Evolutionary conservation across 768 basidiomycete genomes (phyloP).

Genomic region (Boletus vinaceobasis): DNA sequence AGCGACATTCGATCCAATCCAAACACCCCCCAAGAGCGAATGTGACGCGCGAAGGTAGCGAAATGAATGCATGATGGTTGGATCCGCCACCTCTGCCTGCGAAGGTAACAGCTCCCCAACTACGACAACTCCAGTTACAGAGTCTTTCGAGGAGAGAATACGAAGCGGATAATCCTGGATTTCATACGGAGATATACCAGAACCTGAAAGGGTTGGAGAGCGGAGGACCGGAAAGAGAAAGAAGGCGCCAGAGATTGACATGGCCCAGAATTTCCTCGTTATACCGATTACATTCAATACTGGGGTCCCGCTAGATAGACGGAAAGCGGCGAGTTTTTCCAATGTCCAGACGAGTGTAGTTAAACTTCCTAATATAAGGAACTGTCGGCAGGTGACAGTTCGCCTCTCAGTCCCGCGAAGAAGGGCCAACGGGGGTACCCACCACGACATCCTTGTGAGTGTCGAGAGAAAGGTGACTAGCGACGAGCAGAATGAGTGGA

Average conservation of each 20-base stretch:
- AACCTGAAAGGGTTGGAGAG: slow-evolving; percentile 58
- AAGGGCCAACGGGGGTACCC: slow-evolving; percentile 1
- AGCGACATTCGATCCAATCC: slow-evolving; percentile 57
- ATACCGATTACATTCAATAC: neutral
- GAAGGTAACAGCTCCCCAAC: slow-evolving; percentile 69
- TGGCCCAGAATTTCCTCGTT: slow-evolving; percentile 7
- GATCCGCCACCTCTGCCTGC: slow-evolving; percentile 24
- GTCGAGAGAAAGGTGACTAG: slow-evolving; percentile 18
- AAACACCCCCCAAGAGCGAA: slow-evolving; percentile 71
- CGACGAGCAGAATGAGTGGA: slow-evolving; percentile 16
- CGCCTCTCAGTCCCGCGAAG: slow-evolving; percentile 1
- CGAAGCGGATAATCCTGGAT: slow-evolving; percentile 55
- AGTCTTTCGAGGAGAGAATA: slow-evolving; percentile 63
- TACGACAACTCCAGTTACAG: slow-evolving; percentile 76
- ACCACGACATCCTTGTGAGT: slow-evolving; percentile 20
- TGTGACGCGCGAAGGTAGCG: slow-evolving; percentile 64
- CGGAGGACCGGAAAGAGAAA: slow-evolving; percentile 41
- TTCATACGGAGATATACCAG: slow-evolving; percentile 45
- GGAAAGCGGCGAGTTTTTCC: neutral
- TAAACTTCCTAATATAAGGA: slow-evolving; percentile 22
- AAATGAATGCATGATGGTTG: slow-evolving; percentile 42
- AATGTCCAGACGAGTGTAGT: slow-evolving; percentile 12
- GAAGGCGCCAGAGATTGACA: slow-evolving; percentile 29
- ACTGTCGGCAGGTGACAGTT: slow-evolving; percentile 13
- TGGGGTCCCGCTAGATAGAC: neutral